Percentiles rank a stretch among this genome's conserved stretches.
These are phyloP conservation scores for Endothia cerciana DNA, from an alignment of 2,329 filamentous ascomycete species.

Conservation along the genomic window DNA sequence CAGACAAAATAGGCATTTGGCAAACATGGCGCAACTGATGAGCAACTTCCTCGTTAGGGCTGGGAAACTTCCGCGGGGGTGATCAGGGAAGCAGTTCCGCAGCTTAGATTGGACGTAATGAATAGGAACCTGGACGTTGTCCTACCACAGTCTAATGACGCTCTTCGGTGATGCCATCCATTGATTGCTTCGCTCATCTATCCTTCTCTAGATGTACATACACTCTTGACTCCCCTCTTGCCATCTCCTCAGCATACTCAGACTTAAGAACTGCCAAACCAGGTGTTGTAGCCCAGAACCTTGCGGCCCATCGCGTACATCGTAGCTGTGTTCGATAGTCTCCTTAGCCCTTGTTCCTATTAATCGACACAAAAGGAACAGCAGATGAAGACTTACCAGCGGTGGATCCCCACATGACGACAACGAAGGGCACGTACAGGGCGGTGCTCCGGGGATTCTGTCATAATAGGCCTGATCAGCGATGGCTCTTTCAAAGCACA, in stretches of 20 bases:
- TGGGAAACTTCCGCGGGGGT: constrained; percentile 3
- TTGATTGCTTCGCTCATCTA: constrained; percentile 17
- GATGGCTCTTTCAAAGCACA: neutral
- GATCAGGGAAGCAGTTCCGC: neutral
- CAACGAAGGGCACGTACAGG: constrained; percentile 71
- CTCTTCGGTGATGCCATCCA: constrained; percentile 20
- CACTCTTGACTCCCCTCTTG: neutral
- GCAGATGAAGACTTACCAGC: constrained; percentile 54
- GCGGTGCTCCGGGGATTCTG: constrained; percentile 68
- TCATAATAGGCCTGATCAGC: constrained; percentile 36
- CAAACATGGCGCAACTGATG: constrained; percentile 22
- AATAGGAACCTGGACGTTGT: constrained; percentile 14
- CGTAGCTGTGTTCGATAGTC: constrained; percentile 44
- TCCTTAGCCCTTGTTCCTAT: constrained; percentile 28
- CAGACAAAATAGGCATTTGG: constrained; percentile 18
- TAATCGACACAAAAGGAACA: neutral
- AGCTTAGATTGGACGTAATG: constrained; percentile 25
- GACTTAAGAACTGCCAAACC: constrained; percentile 63
- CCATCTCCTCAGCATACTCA: neutral
- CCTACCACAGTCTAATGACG: constrained; percentile 3
- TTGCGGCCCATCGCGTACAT: constrained; percentile 77
- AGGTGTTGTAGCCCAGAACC: constrained; percentile 78
- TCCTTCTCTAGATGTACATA: constrained; percentile 17
- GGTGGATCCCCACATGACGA: constrained; percentile 64
- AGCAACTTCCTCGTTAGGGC: constrained; percentile 12